A percentile compares a stretch with the other conserved stretches of the same genome.
phyloP scores from a whole-genome alignment of 805 yeast species.

The Saccharomycopsis schoenii region DNA sequence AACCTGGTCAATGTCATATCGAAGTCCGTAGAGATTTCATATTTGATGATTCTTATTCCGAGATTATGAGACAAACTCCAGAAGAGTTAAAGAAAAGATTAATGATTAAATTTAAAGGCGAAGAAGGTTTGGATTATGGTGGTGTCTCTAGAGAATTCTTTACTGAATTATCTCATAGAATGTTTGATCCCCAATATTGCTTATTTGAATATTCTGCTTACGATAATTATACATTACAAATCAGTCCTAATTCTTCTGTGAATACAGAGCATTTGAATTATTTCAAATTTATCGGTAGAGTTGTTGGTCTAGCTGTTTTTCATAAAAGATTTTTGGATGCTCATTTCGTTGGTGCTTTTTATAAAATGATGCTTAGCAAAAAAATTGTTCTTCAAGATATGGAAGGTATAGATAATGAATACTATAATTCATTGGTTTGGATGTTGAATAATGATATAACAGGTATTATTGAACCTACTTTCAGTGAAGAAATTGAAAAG shows the following conservation, averaged over 20 bases:
- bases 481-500: constrained; percentile 83
- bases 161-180: constrained; percentile 92
- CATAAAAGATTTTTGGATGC: constrained; percentile 97
- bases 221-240: constrained; percentile 95
- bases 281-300: constrained; percentile 97
- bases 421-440: constrained; percentile 88
- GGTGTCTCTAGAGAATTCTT: constrained; percentile 98
- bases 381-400: constrained; percentile 92
- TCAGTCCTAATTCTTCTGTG: constrained; percentile 93
- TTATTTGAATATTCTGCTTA: constrained; percentile 95
- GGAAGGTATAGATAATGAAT: constrained; percentile 89
- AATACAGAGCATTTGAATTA: constrained; percentile 97
- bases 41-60: constrained; percentile 96
- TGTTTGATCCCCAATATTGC: constrained; percentile 98
- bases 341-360: constrained; percentile 95
- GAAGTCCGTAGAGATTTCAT: constrained; percentile 95
- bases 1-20: constrained; percentile 98
- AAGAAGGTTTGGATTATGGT: constrained; percentile 98
- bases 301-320: constrained; percentile 96
- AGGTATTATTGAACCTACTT: constrained; percentile 77
- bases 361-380: constrained; percentile 93
- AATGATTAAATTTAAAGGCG: constrained; percentile 98
- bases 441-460: constrained; percentile 94
- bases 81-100: constrained; percentile 95
- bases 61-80: constrained; percentile 97